phyloP scores from a whole-genome alignment of 768 basidiomycete species.

The Trichaptum fuscoviolaceum region DNA sequence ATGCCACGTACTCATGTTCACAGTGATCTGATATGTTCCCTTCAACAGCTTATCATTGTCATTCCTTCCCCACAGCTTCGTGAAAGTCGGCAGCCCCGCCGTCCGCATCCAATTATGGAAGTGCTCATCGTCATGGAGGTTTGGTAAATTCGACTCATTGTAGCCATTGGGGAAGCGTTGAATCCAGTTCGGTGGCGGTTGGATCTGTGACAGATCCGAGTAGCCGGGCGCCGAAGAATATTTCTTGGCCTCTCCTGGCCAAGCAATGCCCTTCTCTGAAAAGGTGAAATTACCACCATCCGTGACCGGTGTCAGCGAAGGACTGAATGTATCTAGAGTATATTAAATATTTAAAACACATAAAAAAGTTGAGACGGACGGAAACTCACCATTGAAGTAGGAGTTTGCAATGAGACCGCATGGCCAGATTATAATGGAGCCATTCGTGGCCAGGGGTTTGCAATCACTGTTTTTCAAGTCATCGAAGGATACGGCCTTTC shows the following conservation, averaged over 20 bases:
- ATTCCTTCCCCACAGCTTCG: slow-evolving; percentile 91
- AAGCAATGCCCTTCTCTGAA: slow-evolving; percentile 80
- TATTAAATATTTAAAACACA: background rate
- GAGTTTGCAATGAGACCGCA: slow-evolving; percentile 98
- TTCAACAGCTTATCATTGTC: slow-evolving; percentile 65
- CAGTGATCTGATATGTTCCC: slow-evolving; percentile 70
- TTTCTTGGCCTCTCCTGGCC: slow-evolving; percentile 92
- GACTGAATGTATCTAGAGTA: slow-evolving; percentile 64
- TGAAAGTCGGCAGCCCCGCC: slow-evolving; percentile 93
- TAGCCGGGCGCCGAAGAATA: slow-evolving; percentile 68
- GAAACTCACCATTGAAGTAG: slow-evolving; percentile 77
- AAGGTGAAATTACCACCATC: slow-evolving; percentile 58
- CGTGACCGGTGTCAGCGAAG: slow-evolving; percentile 47
- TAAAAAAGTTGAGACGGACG: slow-evolving; percentile 1
- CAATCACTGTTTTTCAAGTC: slow-evolving; percentile 72
- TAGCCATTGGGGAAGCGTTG: slow-evolving; percentile 71
- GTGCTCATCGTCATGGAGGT: slow-evolving; percentile 75
- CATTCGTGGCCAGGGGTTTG: slow-evolving; percentile 61
- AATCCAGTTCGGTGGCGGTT: slow-evolving; percentile 93
- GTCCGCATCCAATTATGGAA: slow-evolving; percentile 99
- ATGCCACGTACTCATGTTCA: slow-evolving; percentile 70
- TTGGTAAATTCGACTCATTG: slow-evolving; percentile 50
- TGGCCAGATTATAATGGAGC: slow-evolving; percentile 71
- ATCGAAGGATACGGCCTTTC: slow-evolving; percentile 45
- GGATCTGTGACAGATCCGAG: slow-evolving; percentile 52